Base-by-base conservation (phyloP, 108 stramenopile species). In the Nannochloropsis gaditana region DNA sequence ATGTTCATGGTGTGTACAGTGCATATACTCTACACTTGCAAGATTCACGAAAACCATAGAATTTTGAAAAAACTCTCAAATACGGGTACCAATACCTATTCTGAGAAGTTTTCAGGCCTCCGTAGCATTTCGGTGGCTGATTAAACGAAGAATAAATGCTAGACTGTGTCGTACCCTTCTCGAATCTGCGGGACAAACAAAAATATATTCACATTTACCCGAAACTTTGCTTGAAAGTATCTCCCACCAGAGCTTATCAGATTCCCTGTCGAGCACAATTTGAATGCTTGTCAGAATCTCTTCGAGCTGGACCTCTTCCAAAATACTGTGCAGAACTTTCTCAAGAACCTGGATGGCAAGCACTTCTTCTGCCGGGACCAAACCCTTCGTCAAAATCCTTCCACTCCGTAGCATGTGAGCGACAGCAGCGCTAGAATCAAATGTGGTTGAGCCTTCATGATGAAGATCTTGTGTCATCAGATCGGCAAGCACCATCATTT, bases 361-460 rank as follows among this genome's bases (percentile, higher is more conserved):
- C n/a, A n/a, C 59, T n/a, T 73, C 59, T n/a, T 8, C 59, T n/a
- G 59, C 59, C 5, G 19, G 19, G 59, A n/a, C 15, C 59, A 73
- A 73, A n/a, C 59, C 59, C 59, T 73, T 73, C 59, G 59, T 73
- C 59, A 73, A 73, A 15, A 73, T n/a, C n/a, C 59, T 73, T 73
- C 59, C 59, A n/a, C 59, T 73, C n/a, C 59, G 1, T n/a, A 73
- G n/a, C 6, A 73, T n/a, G 6, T n/a, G 59, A 73, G 15, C n/a
- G 5, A 73, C 59, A 15, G 59, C 59, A 73, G 8, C 59, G 19
- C 59, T 1, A n/a, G 19, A n/a, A n/a, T 73, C 19, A n/a, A n/a
- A 2, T n/a, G 15, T n/a, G n/a, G 19, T 73, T n/a, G 59, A n/a
- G n/a, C 59, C 59, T 73, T 73, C 59, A 4, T n/a, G 19, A 15